Base-by-base conservation (phyloP, 345 rosid genomes). In the Rhodamnia rubescens region DNA sequence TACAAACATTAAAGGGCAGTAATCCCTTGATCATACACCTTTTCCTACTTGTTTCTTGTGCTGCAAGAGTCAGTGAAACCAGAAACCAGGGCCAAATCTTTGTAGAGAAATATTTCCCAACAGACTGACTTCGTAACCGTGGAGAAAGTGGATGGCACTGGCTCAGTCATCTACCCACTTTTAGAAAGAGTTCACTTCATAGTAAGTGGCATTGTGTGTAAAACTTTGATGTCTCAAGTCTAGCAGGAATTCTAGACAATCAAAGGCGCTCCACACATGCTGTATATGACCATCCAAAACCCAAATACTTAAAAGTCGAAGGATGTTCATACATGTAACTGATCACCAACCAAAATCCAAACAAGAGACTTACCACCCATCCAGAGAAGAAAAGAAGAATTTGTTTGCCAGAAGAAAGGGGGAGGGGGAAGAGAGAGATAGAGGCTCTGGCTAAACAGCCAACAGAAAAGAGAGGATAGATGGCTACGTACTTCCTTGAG, bases 401-500 rank as follows among this genome's bases (percentile, higher is more conserved):
- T 64, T 18, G 20, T 64, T 32, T 64, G 22, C 44, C 44, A 64
- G 44, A 29, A 32, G 75, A 64, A 64, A 64, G 44, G 44, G 24
- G 75, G 6, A 32, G 16, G 44, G 44, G 24, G 44, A 16, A 64
- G 75, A 64, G 75, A 64, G 75, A 64, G 20, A 59, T 36, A 56
- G 69, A 58, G 18, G 44, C 42, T 64, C 24, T 12, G 21, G 78
- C 78, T 32, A 69, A 69, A 69, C 78, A 69, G 78, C 78, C 78
- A 69, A 69, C 44, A 32, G 20, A 36, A 36, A 40, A 42, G 29
- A 83, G 83, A 84, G 49, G 83, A 58, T 11, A 50, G 69, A 69
- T 12, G 53, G 53, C 84, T 74, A 85, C 86, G 8, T 91, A 97
- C 99, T 91, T 95, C 83, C 99, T 91, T 20, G 98, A 95, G 91